Evolutionary conservation across 164 flowering plant genomes (phyloP), one percentile per base, ranked within the genome.

Genomic region (Echeveria elegans): DNA sequence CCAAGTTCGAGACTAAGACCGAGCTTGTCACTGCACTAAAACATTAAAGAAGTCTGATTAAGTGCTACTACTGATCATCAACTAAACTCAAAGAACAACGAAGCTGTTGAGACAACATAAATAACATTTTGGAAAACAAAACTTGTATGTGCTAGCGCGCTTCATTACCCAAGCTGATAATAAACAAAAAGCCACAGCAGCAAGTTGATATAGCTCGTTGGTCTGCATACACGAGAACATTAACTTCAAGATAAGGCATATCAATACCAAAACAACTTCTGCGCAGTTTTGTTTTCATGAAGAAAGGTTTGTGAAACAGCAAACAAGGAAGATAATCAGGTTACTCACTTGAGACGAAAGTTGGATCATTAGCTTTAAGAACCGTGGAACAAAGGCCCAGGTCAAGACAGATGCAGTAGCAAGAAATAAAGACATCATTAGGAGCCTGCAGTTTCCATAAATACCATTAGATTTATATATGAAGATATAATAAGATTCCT

Each of bases 1-100:
- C 99, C 99, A 81, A 94, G 72, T 79, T 94, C 99, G 66, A 94
- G 95, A 80, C 99, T 94, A 36, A 94, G 86, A 37, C 97, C 97
- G 28, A 94, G 79, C 79, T 94, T 94, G 75, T 94, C 97, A 75
- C 99, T 94, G 82, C 91, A 88, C 99, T 94, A 97, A 67, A 86
- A 79, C 60, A 48, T 74, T 45, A 28, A 67, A 61, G 47, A 41
- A 63, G 36, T 29, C 58, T 29, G 7, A 70, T 75, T 69, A 74
- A 74, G 66, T 31, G 29, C 38, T 41, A 9, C 24, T 19, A 12
- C 18, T 29, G 26, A 10, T 38, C 65, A 63, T 28, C 4, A n/a
- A 43, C 53, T 58, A 47, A 14, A 29, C 38, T 21, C 14, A 21
- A 31, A 63, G 18, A 58, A 14, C 34, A 21, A 21, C 31, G 41